phyloP scores from a whole-genome alignment of 2,329 filamentous ascomycete species.

The Fusarium sp. region DNA sequence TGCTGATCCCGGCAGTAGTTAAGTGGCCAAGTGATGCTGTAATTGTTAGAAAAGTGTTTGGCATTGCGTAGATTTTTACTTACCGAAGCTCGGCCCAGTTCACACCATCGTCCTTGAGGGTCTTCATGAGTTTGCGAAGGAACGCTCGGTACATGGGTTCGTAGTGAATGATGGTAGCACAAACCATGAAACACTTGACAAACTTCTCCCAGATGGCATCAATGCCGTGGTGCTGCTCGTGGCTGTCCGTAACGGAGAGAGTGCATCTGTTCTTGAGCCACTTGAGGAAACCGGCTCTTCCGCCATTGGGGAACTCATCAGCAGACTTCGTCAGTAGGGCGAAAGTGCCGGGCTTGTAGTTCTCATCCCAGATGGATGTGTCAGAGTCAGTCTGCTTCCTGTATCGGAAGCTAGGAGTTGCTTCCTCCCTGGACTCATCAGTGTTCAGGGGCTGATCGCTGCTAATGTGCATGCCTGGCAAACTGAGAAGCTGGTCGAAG shows the following conservation, averaged over 20 bases:
- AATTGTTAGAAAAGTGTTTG: slow-evolving; percentile 15
- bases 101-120: slow-evolving; percentile 83
- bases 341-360: slow-evolving; percentile 70
- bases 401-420: slow-evolving; percentile 72
- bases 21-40: slow-evolving; percentile 76
- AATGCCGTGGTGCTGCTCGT: slow-evolving; percentile 84
- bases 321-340: slow-evolving; percentile 73
- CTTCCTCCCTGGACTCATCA: slow-evolving; percentile 64
- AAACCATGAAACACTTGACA: slow-evolving; percentile 76
- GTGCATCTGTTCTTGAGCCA: slow-evolving; percentile 82
- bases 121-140: slow-evolving; percentile 75
- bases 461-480: slow-evolving; percentile 80
- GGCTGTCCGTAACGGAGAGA: slow-evolving; percentile 77
- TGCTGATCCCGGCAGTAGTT: slow-evolving; percentile 74
- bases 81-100: slow-evolving; percentile 83
- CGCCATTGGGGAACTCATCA: slow-evolving; percentile 78
- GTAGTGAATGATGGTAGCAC: slow-evolving; percentile 83
- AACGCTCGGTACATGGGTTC: slow-evolving; percentile 89
- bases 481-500: slow-evolving; percentile 76
- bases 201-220: slow-evolving; percentile 91
- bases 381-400: slow-evolving; percentile 59
- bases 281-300: slow-evolving; percentile 75
- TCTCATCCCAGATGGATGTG: slow-evolving; percentile 72
- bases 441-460: slow-evolving; percentile 67
- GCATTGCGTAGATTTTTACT: slow-evolving; percentile 19